phyloP scores from a whole-genome alignment of 768 basidiomycete species.

The Rubroboletus satanas region DNA sequence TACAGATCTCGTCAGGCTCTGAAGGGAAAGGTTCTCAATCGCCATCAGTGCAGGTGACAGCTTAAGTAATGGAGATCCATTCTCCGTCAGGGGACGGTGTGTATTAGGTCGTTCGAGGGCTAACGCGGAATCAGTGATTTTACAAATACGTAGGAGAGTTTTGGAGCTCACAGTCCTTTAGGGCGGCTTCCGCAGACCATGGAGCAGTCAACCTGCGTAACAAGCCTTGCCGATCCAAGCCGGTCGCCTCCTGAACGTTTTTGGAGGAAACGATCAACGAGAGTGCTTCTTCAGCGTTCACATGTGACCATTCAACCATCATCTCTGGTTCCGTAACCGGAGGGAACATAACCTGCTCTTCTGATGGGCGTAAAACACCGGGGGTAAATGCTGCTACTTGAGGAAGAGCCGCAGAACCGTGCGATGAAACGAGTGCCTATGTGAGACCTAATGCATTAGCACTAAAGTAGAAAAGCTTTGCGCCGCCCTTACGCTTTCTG shows the following conservation, averaged over 20 bases:
- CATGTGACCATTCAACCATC: conserved; percentile 31
- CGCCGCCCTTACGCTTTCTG: conserved; percentile 48
- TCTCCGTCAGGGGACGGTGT: conserved; percentile 65
- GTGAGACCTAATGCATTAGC: conserved; percentile 11
- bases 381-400: conserved; percentile 32
- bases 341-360: conserved; percentile 42
- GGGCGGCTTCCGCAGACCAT: conserved; percentile 76
- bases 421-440: conserved; percentile 47
- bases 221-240: conserved; percentile 55
- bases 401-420: conserved; percentile 38
- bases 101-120: conserved; percentile 52
- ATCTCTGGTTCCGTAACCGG: conserved; percentile 21
- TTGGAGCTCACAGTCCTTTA: conserved; percentile 64
- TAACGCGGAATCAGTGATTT: conserved; percentile 23
- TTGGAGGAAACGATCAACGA: conserved; percentile 48
- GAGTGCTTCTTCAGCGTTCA: conserved; percentile 55
- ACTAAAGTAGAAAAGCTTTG: conserved; percentile 14
- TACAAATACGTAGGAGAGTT: conserved; percentile 11
- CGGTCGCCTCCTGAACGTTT: conserved; percentile 59
- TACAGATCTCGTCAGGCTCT: conserved; percentile 74
- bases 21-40: conserved; percentile 84
- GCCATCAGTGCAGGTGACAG: conserved; percentile 87
- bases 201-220: conserved; percentile 48
- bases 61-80: conserved; percentile 69
- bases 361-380: conserved; percentile 43